Evolutionary conservation across 495 filamentous ascomycete species (phyloP).

Genomic region (Achaetomiella virescens): DNA sequence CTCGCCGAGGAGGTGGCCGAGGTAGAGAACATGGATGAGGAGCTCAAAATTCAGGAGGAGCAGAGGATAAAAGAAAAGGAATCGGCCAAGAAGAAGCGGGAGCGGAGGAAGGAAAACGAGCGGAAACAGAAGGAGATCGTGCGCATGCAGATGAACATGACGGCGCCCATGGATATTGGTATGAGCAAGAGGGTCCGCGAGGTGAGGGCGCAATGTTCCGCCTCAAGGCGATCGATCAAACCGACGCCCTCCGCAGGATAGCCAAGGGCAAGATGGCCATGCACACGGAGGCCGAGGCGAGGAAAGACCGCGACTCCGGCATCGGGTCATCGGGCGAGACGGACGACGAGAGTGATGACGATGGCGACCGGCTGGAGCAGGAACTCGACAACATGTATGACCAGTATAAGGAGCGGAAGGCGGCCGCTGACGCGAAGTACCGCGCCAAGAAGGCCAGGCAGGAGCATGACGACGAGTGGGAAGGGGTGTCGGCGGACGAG

Average conservation of each 20-base stretch:
- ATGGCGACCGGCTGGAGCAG: slow-evolving; percentile 71
- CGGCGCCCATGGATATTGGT: slow-evolving; percentile 89
- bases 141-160: slow-evolving; percentile 96
- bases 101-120: slow-evolving; percentile 78
- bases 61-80: slow-evolving; percentile 75
- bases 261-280: slow-evolving; percentile 70
- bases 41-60: slow-evolving; percentile 81
- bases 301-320: slow-evolving; percentile 55
- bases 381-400: slow-evolving; percentile 85
- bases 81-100: slow-evolving; percentile 64
- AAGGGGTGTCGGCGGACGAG: slow-evolving; percentile 73
- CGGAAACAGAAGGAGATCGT: slow-evolving; percentile 84
- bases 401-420: slow-evolving; percentile 72
- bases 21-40: slow-evolving; percentile 87
- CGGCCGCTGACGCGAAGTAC: slow-evolving; percentile 74
- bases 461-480: slow-evolving; percentile 83
- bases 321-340: slow-evolving; percentile 48
- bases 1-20: slow-evolving; percentile 67
- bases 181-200: slow-evolving; percentile 73
- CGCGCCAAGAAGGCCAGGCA: slow-evolving; percentile 81
- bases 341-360: slow-evolving; percentile 64
- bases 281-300: slow-evolving; percentile 46
- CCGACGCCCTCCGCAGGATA: slow-evolving; percentile 61
- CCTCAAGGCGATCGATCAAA: slow-evolving; percentile 70
- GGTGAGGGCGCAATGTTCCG: slow-evolving; percentile 79